A percentile compares a stretch with the other conserved stretches of the same genome.
These are phyloP conservation scores for Mollisiaceae sp. DNA, from an alignment of 2,329 filamentous ascomycete genomes.

Conservation along the genomic window DNA sequence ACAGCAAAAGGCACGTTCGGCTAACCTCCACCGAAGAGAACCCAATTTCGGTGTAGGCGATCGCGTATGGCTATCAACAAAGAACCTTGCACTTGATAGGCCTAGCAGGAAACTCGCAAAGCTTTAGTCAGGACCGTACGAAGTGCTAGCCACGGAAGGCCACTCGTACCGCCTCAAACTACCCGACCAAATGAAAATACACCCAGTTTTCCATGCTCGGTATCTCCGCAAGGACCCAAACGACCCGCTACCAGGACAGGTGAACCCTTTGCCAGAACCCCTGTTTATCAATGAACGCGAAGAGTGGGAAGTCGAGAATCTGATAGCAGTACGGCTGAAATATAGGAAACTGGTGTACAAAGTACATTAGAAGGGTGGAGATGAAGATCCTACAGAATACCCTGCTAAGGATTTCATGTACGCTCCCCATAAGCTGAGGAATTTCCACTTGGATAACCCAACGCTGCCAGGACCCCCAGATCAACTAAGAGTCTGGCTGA, in stretches of 20 bases:
- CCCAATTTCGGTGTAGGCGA: neutral
- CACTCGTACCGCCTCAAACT: neutral
- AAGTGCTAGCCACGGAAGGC: neutral
- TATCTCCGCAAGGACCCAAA: neutral
- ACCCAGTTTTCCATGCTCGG: neutral
- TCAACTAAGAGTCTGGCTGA: neutral
- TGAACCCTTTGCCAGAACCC: neutral
- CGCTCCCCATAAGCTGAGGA: neutral
- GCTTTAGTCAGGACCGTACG: neutral
- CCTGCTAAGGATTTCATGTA: neutral
- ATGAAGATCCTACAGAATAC: neutral
- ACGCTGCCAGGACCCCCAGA: neutral
- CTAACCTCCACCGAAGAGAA: neutral
- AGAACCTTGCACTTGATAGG: neutral
- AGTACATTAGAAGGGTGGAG: neutral
- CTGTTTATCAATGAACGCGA: neutral
- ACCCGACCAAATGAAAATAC: neutral
- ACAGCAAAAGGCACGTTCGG: neutral
- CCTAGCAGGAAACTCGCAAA: neutral
- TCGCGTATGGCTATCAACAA: neutral
- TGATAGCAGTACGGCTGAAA: neutral
- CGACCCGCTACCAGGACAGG: neutral
- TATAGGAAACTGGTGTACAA: neutral
- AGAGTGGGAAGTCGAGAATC: neutral
- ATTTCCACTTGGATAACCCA: neutral